These are phyloP conservation scores for Neurospora terricola DNA, from an alignment of 495 filamentous ascomycete species.

Conservation along the genomic window DNA sequence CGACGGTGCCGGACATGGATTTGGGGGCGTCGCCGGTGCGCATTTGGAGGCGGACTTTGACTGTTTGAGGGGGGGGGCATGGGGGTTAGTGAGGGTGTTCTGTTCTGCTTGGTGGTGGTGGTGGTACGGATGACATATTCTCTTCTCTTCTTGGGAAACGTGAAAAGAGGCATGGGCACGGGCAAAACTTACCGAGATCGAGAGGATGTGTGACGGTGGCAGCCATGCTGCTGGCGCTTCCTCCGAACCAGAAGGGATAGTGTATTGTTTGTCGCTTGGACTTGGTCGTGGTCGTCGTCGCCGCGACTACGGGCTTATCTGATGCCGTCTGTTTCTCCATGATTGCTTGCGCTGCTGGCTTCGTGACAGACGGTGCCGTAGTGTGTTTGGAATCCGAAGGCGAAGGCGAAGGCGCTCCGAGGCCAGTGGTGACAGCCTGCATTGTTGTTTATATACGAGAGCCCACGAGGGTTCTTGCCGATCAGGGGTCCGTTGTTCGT, in stretches of 20 bases:
- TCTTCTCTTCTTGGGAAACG: constrained; percentile 31
- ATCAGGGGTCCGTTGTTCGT: neutral
- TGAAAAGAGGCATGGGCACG: neutral
- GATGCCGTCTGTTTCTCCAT: neutral
- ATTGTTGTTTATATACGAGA: neutral
- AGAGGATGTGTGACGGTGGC: constrained; percentile 85
- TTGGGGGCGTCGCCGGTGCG: constrained; percentile 54
- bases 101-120: neutral
- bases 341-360: neutral
- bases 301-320: constrained; percentile 2
- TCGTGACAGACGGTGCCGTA: neutral
- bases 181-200: constrained; percentile 54
- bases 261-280: constrained; percentile 39
- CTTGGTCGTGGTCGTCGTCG: constrained; percentile 13
- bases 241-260: constrained; percentile 93
- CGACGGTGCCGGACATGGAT: constrained; percentile 72
- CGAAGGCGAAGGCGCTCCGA: neutral
- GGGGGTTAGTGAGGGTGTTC: neutral
- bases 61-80: neutral
- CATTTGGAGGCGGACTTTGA: constrained; percentile 76
- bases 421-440: constrained; percentile 7
- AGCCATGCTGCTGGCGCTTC: constrained; percentile 81
- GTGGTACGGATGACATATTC: constrained; percentile 20
- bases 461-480: neutral
- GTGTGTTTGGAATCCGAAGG: neutral